phyloP scores from a whole-genome alignment of 306 rosid species.

The Herpetospermum pedunculosum region DNA sequence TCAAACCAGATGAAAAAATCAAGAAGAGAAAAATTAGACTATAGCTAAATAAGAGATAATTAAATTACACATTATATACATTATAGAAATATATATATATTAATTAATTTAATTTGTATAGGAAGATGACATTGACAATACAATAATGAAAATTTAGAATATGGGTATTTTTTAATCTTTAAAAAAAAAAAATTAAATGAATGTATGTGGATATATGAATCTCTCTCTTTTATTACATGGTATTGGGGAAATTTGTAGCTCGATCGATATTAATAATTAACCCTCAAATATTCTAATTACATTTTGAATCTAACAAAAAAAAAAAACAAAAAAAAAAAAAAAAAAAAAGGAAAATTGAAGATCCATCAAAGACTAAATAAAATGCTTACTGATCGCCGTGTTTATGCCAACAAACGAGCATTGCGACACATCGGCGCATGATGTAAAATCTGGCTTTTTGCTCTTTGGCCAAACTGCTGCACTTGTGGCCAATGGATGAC shows the following conservation, averaged over 20 bases:
- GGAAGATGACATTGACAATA: not conserved
- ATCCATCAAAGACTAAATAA: not conserved
- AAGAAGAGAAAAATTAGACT: not conserved
- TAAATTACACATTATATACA: not conserved
- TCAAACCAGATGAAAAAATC: not conserved
- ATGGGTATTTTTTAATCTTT: not conserved
- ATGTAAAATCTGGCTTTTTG: constrained; percentile 92
- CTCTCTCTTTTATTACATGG: not conserved
- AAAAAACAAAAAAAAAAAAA: not conserved
- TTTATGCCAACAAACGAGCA: constrained; percentile 97
- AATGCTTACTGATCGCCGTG: constrained; percentile 40
- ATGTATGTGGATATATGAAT: not conserved
- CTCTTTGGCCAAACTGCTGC: constrained; percentile 71
- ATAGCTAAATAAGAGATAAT: not conserved
- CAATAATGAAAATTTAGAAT: not conserved
- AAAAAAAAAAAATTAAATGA: not conserved
- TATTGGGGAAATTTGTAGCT: not conserved
- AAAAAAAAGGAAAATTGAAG: not conserved
- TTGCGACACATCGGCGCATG: constrained; percentile 87
- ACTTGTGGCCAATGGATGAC: constrained; percentile 52
- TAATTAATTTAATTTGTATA: not conserved
- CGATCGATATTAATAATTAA: not conserved
- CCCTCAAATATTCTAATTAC: constrained; percentile 3
- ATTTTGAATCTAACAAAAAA: not conserved
- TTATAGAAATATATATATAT: too few species aligned